phyloP scores from a whole-genome alignment of 23 red algal species.

The Gracilaria caudata region DNA sequence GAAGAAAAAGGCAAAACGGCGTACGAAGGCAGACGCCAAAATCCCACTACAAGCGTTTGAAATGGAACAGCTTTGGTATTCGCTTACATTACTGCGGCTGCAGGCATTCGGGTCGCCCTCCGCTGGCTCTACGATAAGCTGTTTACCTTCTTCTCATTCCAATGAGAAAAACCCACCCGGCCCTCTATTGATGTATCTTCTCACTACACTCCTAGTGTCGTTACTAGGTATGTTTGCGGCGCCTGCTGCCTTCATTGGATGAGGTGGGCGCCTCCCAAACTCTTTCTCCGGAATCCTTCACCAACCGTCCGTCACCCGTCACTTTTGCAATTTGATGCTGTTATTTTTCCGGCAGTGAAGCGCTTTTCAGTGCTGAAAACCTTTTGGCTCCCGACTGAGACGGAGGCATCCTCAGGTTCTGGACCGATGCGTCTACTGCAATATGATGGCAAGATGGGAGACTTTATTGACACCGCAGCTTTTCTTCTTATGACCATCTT shows the following conservation, averaged over 20 bases:
- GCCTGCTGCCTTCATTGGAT: constrained; percentile 72
- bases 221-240: constrained; percentile 60
- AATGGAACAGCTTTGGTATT: constrained; percentile 46
- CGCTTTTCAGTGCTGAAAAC: too few species aligned
- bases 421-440: too few species aligned
- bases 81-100: constrained; percentile 52
- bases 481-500: too few species aligned
- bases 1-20: too few species aligned
- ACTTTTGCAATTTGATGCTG: too few species aligned
- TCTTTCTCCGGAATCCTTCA: constrained; percentile 67
- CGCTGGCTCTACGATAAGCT: constrained; percentile 39
- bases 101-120: constrained; percentile 35
- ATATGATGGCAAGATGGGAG: too few species aligned
- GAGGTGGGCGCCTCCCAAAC: constrained; percentile 55
- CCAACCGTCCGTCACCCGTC: constrained; percentile 80
- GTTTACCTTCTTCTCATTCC: constrained; percentile 64
- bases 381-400: too few species aligned
- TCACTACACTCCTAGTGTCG: constrained; percentile 61
- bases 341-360: too few species aligned
- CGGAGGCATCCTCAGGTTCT: too few species aligned
- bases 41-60: constrained; percentile 49
- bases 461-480: too few species aligned
- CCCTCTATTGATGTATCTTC: constrained; percentile 57
- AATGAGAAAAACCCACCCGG: constrained; percentile 34
- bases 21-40: constrained; percentile 26